Percentiles rank a stretch among this genome's conserved stretches.
Evolutionary conservation across 495 filamentous ascomycete species (phyloP).

Genomic region (Penicillium coprophilum): DNA sequence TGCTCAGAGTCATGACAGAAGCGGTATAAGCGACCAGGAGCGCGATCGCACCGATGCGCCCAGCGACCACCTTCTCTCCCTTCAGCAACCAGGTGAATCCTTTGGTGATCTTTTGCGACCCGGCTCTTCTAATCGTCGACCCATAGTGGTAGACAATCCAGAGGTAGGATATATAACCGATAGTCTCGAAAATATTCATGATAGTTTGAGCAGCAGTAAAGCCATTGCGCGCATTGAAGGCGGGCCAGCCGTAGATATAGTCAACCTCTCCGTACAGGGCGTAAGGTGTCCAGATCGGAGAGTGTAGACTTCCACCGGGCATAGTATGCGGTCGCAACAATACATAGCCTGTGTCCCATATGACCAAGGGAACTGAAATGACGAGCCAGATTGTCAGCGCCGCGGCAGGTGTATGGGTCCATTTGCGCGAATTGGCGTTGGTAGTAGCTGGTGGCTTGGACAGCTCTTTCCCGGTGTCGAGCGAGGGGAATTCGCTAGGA

Average conservation of each 20-base stretch:
- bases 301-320: conserved; percentile 74
- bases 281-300: conserved; percentile 76
- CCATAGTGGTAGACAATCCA: conserved; percentile 56
- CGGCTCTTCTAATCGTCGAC: conserved; percentile 29
- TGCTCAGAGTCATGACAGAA: conserved; percentile 79
- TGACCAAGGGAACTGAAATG: conserved; percentile 76
- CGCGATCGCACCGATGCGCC: conserved; percentile 59
- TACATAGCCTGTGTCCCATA: conserved; percentile 82
- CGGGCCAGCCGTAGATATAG: conserved; percentile 80
- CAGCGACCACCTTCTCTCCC: conserved; percentile 54
- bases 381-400: conserved; percentile 71
- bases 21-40: conserved; percentile 66
- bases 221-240: conserved; percentile 67
- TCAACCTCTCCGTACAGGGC: conserved; percentile 79
- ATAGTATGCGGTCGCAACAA: conserved; percentile 80
- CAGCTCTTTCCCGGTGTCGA: conserved; percentile 28
- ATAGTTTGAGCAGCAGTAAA: conserved; percentile 76
- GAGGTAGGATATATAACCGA: conserved; percentile 69
- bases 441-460: conserved; percentile 30
- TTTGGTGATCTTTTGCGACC: conserved; percentile 34
- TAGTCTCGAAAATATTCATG: conserved; percentile 72
- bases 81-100: conserved; percentile 44
- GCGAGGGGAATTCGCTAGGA: conserved; percentile 46
- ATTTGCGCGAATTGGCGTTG: conserved; percentile 36
- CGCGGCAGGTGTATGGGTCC: conserved; percentile 68